phyloP scores from a whole-genome alignment of 176 grass and related monocot species.

The Canna indica region DNA sequence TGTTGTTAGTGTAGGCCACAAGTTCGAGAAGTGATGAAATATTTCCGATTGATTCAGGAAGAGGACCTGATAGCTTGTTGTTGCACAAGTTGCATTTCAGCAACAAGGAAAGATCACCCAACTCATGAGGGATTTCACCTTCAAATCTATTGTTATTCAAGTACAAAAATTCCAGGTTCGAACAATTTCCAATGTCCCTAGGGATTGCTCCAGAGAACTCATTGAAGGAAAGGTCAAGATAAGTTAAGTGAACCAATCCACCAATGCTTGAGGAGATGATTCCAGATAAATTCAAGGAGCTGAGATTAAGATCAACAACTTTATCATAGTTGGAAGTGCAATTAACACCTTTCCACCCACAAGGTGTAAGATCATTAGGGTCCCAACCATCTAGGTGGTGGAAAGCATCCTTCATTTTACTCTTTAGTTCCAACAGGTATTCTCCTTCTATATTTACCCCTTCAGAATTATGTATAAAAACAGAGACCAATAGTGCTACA shows the following conservation, averaged over 20 bases:
- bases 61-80: conserved; percentile 55
- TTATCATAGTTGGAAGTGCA: conserved; percentile 32
- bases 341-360: conserved; percentile 61
- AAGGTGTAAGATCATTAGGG: conserved; percentile 36
- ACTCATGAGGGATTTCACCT: conserved; percentile 43
- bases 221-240: conserved; percentile 78
- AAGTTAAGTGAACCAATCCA: conserved; percentile 35
- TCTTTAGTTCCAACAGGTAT: conserved; percentile 65
- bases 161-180: conserved; percentile 36
- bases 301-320: conserved; percentile 46
- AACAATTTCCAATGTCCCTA: conserved; percentile 47
- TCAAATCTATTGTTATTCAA: conserved; percentile 67
- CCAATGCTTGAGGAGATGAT: conserved; percentile 51
- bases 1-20: conserved; percentile 84
- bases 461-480: conserved; percentile 35
- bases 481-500: conserved; percentile 30
- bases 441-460: conserved; percentile 56
- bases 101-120: conserved; percentile 52
- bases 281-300: conserved; percentile 69
- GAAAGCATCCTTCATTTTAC: conserved; percentile 41
- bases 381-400: conserved; percentile 65
- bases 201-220: conserved; percentile 61
- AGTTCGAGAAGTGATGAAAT: conserved; percentile 60
- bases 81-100: conserved; percentile 67
- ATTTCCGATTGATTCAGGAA: conserved; percentile 80